Base-by-base conservation (phyloP, 805 yeast genomes). In the Candida namnaoensis region DNA sequence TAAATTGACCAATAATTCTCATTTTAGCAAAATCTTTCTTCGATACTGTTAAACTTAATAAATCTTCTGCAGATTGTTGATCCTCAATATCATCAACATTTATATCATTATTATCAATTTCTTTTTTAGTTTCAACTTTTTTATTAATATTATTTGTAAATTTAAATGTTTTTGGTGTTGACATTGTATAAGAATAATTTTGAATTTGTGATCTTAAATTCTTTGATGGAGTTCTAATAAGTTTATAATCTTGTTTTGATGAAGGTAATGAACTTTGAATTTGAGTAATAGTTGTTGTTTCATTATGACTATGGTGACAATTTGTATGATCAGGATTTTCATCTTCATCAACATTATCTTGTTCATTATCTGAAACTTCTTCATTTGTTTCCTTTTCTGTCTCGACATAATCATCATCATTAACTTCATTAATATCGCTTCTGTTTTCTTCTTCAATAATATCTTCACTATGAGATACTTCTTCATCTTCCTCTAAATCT, bases 1-100 rank as follows among this genome's bases (percentile, higher is more conserved):
- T 93, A 64, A 93, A 93, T 61, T 93, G 99, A 0, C 99, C 99
- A 7, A 91, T 76, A 11, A 93, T 64, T 35, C 71, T 60, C 98
- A 93, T 91, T 4, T 69, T 57, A 4, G 58, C 50, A 53, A 93
- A 93, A 51, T 93, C 96, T 1, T 65, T 51, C 55, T 90, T 91
- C 8, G 74, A 66, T 2, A 91, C 78, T 1, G 76, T 74, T 41
- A 82, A 62, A 0, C 82, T 71, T 39, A 86, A 60, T 36, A 69
- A 63, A 35, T 68, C 64, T 46, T 83, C 90, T 7, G 82, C 86
- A 35, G 69, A 71, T 33, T 63, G 63, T 10, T 58, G 64, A 42
- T 76, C 61, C 5, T 65, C 62, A 14, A 78, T 66, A 41, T 75
- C 69, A 41, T 69, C 72, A n/a, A 54, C 9, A 6, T 36, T 14